A percentile compares a stretch with the other conserved stretches of the same genome.
Conservation (phyloP, 495 filamentous ascomycete genomes). For the Neurospora pannonica region DNA sequence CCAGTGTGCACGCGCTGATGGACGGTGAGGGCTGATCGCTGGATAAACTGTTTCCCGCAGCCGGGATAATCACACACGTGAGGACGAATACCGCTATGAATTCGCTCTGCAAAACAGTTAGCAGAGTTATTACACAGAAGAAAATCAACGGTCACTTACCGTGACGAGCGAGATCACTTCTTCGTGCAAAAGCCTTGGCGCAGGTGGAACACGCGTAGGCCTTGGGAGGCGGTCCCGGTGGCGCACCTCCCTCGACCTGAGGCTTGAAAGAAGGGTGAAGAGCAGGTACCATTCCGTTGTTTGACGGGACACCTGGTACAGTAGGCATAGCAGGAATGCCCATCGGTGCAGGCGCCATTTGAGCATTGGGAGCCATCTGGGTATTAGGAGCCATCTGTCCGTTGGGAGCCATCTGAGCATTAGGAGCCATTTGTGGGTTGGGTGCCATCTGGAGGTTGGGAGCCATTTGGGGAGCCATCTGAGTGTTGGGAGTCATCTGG, state of each 20-base stretch:
- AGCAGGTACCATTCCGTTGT: conserved; percentile 4
- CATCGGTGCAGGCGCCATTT: conserved; percentile 34
- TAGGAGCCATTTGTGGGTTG: not conserved
- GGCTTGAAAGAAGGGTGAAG: conserved; percentile 12
- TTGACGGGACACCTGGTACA: conserved; percentile 21
- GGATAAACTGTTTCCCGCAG: conserved; percentile 95
- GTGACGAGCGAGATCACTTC: conserved; percentile 91
- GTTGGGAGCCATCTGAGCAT: not conserved
- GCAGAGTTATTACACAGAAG: not conserved
- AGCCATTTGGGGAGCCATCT: not conserved
- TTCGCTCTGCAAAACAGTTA: conserved; percentile 61
- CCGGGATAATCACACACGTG: conserved; percentile 86
- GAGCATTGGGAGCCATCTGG: conserved; percentile 37
- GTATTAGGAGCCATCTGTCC: not conserved
- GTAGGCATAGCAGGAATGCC: conserved; percentile 44
- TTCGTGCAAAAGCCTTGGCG: conserved; percentile 82
- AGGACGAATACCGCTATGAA: conserved; percentile 84
- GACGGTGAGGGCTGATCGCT: conserved; percentile 93
- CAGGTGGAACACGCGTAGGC: conserved; percentile 89
- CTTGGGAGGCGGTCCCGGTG: conserved; percentile 37
- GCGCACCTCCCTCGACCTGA: conserved; percentile 15
- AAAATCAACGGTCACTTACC: conserved; percentile 47
- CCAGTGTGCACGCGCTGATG: conserved; percentile 93
- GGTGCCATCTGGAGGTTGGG: not conserved
- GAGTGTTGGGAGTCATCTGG: not conserved